A percentile compares a stretch with the other conserved stretches of the same genome.
These are phyloP conservation scores for Chionographis japonica DNA, from an alignment of 106 monocot species.

Conservation along the genomic window DNA sequence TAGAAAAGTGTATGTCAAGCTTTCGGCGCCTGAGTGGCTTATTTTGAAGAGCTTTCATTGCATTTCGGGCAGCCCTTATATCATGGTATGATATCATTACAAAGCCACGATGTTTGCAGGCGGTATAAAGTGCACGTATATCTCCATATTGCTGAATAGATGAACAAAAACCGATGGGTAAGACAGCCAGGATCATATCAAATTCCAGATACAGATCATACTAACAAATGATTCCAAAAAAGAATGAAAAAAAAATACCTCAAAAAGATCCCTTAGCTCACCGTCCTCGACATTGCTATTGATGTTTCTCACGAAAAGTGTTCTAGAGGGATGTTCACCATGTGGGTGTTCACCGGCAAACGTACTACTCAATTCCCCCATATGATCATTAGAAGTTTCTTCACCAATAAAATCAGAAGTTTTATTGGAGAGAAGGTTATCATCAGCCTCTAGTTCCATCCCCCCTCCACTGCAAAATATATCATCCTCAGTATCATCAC, in stretches of 20 bases:
- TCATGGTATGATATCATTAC: conserved; percentile 39
- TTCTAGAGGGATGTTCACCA: conserved; percentile 24
- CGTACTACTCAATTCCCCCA: background rate
- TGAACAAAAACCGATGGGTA: background rate
- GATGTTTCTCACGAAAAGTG: conserved; percentile 26
- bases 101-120: conserved; percentile 29
- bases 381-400: background rate
- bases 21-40: conserved; percentile 15
- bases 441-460: conserved; percentile 30
- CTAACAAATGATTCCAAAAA: background rate
- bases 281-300: conserved; percentile 14
- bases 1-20: conserved; percentile 31
- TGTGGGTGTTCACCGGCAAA: conserved; percentile 10
- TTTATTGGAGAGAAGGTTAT: background rate
- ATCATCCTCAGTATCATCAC: conserved; percentile 60
- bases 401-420: conserved; percentile 3
- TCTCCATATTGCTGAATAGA: conserved; percentile 34
- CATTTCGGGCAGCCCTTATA: conserved; percentile 27
- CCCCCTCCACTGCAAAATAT: conserved; percentile 30
- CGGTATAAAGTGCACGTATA: conserved; percentile 16
- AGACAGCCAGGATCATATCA: background rate
- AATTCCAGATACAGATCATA: background rate
- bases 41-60: conserved; percentile 34
- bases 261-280: conserved; percentile 26
- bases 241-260: conserved; percentile 9